Evolutionary conservation across 2,329 filamentous ascomycete species (phyloP).

Genomic region (Cladosporium sp.): DNA sequence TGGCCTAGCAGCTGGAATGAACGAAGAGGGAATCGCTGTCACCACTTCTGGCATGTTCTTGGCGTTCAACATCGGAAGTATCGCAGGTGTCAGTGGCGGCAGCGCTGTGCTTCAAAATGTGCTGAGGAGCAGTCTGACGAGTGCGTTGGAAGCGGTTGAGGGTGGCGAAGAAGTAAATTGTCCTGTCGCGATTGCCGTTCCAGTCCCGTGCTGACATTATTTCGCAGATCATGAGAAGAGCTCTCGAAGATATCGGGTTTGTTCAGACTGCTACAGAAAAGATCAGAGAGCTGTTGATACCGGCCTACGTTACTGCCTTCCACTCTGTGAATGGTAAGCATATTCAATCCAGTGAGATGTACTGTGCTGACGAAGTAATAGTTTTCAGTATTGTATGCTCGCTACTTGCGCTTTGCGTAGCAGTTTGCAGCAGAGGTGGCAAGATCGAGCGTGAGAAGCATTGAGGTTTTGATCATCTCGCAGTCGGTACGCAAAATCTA

Average conservation of each 20-base stretch:
- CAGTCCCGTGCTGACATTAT: not conserved
- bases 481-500: no score
- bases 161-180: slow-evolving; percentile 24
- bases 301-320: slow-evolving; percentile 23
- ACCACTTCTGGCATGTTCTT: slow-evolving; percentile 48
- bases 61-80: slow-evolving; percentile 40
- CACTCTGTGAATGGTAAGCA: slow-evolving; percentile 25
- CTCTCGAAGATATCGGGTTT: slow-evolving; percentile 39
- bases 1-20: slow-evolving; percentile 45
- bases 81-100: slow-evolving; percentile 37
- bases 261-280: slow-evolving; percentile 26
- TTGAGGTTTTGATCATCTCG: not conserved
- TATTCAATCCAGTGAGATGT: no score
- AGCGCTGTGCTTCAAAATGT: slow-evolving; percentile 36
- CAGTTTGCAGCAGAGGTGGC: not conserved
- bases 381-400: slow-evolving; percentile 2
- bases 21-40: slow-evolving; percentile 45
- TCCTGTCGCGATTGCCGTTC: not conserved
- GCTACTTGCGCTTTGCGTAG: not conserved
- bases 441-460: not conserved
- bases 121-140: slow-evolving; percentile 32
- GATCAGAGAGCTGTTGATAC: slow-evolving; percentile 21
- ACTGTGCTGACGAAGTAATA: not conserved
- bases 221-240: slow-evolving; percentile 39
- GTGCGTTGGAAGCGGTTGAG: slow-evolving; percentile 28